Conservation (phyloP, 495 filamentous ascomycete species). For the Trichoderma erinaceum region DNA sequence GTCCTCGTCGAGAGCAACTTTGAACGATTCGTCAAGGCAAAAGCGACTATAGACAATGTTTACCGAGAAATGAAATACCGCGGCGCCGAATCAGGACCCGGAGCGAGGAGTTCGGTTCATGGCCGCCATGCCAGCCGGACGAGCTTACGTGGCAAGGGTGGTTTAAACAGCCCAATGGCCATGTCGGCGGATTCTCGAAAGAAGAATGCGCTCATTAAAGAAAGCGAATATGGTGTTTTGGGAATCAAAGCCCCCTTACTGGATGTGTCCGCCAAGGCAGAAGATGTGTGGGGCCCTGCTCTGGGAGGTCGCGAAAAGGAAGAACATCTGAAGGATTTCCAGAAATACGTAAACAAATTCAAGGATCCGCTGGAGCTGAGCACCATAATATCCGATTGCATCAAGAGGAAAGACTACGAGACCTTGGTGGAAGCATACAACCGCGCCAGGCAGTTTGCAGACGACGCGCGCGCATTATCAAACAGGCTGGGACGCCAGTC, state of each 20-base stretch:
- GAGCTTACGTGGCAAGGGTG: constrained; percentile 52
- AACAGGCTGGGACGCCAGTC: constrained; percentile 48
- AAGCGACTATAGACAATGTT: constrained; percentile 94
- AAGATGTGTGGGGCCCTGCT: constrained; percentile 95
- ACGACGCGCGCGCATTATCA: constrained; percentile 60
- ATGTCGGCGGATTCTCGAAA: constrained; percentile 47
- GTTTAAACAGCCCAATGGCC: constrained; percentile 29
- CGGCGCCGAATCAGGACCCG: constrained; percentile 56
- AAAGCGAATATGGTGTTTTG: constrained; percentile 89
- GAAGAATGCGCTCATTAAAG: constrained; percentile 87
- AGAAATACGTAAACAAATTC: constrained; percentile 66
- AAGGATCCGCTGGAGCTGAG: constrained; percentile 75
- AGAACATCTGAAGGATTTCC: constrained; percentile 68
- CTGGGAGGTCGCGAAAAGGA: constrained; percentile 89
- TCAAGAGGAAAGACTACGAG: constrained; percentile 86
- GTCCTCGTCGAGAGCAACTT: constrained; percentile 96
- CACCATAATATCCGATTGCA: constrained; percentile 69
- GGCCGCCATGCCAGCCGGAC: constrained; percentile 57
- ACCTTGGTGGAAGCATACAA: constrained; percentile 78
- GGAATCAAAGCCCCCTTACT: constrained; percentile 82
- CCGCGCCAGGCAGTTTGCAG: constrained; percentile 66
- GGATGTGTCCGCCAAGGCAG: constrained; percentile 85
- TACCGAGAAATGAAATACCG: constrained; percentile 96
- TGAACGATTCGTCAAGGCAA: constrained; percentile 92
- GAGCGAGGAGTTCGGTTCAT: constrained; percentile 41